These are phyloP conservation scores for Aegilops longissima DNA, from an alignment of 176 grass and related monocot genomes.

Conservation along the genomic window DNA sequence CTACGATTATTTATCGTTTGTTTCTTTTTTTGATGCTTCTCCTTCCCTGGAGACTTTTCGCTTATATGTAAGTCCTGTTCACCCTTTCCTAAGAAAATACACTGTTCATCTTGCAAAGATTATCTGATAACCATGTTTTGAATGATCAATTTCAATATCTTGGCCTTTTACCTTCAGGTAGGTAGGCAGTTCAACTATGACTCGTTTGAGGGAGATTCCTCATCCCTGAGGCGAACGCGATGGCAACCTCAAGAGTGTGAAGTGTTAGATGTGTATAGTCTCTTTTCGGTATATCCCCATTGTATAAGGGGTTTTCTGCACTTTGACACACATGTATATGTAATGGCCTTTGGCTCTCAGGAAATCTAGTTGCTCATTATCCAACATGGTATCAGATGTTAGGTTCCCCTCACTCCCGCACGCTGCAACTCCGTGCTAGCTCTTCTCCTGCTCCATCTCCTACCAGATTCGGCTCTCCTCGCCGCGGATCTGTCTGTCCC, in stretches of 20 bases:
- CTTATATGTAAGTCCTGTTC: background rate
- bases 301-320: no score
- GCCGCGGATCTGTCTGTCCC: no score
- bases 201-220: background rate
- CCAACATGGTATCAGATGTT: no score
- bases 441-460: no score
- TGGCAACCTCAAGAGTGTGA: background rate
- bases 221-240: background rate
- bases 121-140: background rate
- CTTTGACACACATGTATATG: no score
- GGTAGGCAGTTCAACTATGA: background rate
- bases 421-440: no score
- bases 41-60: background rate
- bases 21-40: constrained; percentile 15
- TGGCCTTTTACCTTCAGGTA: background rate
- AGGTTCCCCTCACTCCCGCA: no score
- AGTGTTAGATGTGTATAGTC: no score
- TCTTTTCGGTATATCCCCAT: no score
- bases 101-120: background rate
- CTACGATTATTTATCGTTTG: constrained; percentile 9
- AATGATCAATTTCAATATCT: background rate
- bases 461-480: no score
- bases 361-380: no score
- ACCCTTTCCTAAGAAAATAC: background rate
- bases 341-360: no score